Evolutionary conservation across 2,329 filamentous ascomycete genomes (phyloP), one percentile per base, ranked within the genome.

Genomic region (Ascochyta koolunga): DNA sequence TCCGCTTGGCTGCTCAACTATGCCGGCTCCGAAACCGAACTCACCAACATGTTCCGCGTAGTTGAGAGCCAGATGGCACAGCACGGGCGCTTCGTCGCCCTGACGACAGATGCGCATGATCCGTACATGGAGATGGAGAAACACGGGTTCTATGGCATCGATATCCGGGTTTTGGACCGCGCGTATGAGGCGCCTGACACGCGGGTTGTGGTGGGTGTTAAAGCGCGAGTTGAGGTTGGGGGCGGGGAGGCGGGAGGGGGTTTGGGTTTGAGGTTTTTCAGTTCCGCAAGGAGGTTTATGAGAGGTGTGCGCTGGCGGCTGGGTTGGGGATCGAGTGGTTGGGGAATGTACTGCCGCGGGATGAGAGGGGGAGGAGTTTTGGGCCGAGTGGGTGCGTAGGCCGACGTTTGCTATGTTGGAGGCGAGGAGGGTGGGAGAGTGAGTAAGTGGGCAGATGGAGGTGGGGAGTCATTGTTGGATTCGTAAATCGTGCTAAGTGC

Each of bases 1-100:
- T 68, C 67, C 19, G 67, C 64, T 38, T 71, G 66, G 65, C 68
- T 71, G 24, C 59, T 70, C 38, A 71, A 71, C 56, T 70, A 71
- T 40, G 68, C 68, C 2, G 65, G 62, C 43, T 65, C 60, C 0
- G 59, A 62, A 40, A 15, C 11, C 2, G 64, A 67, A 31, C 47
- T 71, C 1, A 54, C 46, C 0, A 50, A 36, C 40, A 68, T 71
- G 67, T 69, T 69, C 40, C 43, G 50, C 27, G 60, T 66, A 4
- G 65, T 70, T 11, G 49, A 54, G 21, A 11, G 32, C 13, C 63
- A 65, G 35, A 54, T 71, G n/a, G 19, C 2, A 24, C 21, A 0
- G 56, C 35, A n/a, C 5, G 68, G 62, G 1, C 42, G 54, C 0
- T 69, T 70, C 16, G 60, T 69, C 2, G 65, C 64, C 5, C 43